Percentiles rank a stretch among this genome's conserved stretches.
phyloP scores from a whole-genome alignment of 1,284 basidiomycete genomes.

The Apiotrichum sp. region DNA sequence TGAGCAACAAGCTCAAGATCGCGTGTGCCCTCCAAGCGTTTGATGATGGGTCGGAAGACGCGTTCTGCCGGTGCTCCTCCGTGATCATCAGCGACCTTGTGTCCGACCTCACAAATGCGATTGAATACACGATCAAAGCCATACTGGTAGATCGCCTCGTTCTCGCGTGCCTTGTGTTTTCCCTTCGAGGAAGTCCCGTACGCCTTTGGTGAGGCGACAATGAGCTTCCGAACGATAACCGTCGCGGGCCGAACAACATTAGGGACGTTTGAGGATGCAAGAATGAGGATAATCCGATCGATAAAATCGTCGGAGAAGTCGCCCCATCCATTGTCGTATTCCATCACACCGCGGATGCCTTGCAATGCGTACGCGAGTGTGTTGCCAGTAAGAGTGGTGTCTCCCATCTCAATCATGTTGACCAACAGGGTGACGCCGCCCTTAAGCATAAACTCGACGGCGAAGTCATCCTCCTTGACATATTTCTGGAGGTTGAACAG shows the following conservation, averaged over 20 bases:
- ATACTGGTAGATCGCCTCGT: constrained; percentile 51
- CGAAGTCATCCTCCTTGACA: constrained; percentile 85
- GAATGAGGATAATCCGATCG: constrained; percentile 62
- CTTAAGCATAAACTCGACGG: constrained; percentile 68
- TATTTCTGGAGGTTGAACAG: constrained; percentile 72
- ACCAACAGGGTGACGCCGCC: constrained; percentile 72
- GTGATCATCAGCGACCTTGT: constrained; percentile 55
- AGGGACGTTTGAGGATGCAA: constrained; percentile 66
- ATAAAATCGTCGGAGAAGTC: constrained; percentile 31
- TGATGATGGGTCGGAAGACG: constrained; percentile 55
- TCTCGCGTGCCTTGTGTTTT: constrained; percentile 12
- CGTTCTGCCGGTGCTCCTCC: constrained; percentile 22
- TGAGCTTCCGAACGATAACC: constrained; percentile 40
- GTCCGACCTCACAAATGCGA: constrained; percentile 63
- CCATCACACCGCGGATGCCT: constrained; percentile 35
- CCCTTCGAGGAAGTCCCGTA: constrained; percentile 13
- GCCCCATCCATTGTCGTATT: constrained; percentile 38
- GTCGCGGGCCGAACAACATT: constrained; percentile 96
- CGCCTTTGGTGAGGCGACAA: constrained; percentile 30
- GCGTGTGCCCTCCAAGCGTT: constrained; percentile 63
- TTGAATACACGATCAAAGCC: constrained; percentile 77
- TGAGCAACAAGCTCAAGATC: constrained; percentile 78
- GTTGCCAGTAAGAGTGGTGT: constrained; percentile 61
- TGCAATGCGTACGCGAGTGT: constrained; percentile 58
- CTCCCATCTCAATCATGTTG: constrained; percentile 55